Evolutionary conservation across 2,329 filamentous ascomycete genomes (phyloP).

Genomic region (Calonectria hongkongensis): DNA sequence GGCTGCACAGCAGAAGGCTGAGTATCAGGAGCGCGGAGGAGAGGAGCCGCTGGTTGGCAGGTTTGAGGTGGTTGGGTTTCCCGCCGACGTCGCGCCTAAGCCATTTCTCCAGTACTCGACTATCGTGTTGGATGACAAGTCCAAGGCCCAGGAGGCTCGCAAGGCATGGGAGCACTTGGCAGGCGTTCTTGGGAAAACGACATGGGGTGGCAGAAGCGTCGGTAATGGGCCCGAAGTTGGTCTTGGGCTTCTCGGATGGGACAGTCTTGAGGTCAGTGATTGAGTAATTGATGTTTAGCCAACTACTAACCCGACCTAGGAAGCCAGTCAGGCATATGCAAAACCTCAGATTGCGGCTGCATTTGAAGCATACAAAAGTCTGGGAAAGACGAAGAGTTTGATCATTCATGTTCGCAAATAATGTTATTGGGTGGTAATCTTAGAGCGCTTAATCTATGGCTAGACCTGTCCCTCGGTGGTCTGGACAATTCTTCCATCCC

Average conservation of each 20-base stretch:
- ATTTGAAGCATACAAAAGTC: constrained; percentile 24
- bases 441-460: neutral
- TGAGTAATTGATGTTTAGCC: too few species aligned
- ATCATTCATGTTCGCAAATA: constrained; percentile 29
- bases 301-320: constrained; percentile 22
- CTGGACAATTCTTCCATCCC: neutral
- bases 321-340: constrained; percentile 27
- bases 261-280: constrained; percentile 34
- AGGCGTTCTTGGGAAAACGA: constrained; percentile 27
- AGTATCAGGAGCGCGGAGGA: neutral
- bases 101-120: constrained; percentile 35
- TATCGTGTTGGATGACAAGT: constrained; percentile 13
- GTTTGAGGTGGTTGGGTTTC: constrained; percentile 31
- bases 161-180: constrained; percentile 33
- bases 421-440: too few species aligned
- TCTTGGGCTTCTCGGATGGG: constrained; percentile 36
- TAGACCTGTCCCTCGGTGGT: neutral
- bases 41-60: constrained; percentile 1
- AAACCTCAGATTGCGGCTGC: constrained; percentile 33
- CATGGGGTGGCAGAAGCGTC: constrained; percentile 29
- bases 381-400: constrained; percentile 34
- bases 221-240: constrained; percentile 26
- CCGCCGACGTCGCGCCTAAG: constrained; percentile 8
- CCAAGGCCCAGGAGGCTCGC: neutral
- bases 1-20: constrained; percentile 21